Percentiles rank a stretch among this genome's conserved stretches.
Evolutionary conservation across 768 basidiomycete species (phyloP).

Genomic region (Pleurotus tuber-regium): DNA sequence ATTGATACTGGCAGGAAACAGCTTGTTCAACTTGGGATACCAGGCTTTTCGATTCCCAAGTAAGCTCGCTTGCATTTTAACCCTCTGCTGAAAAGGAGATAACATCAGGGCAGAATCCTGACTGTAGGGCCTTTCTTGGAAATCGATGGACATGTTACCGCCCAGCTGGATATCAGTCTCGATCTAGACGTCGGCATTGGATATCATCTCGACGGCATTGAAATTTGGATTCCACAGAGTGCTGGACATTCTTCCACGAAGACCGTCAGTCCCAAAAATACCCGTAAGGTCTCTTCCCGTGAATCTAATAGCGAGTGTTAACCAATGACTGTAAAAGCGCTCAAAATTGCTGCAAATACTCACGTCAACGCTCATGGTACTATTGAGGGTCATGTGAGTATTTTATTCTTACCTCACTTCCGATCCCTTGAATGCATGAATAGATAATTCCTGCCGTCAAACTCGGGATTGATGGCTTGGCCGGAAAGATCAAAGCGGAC

Average conservation of each 20-base stretch:
- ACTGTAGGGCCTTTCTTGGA: background rate
- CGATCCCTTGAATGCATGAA: no score
- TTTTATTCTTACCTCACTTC: background rate
- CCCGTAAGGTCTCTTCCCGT: background rate
- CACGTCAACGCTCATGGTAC: background rate
- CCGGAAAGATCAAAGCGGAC: background rate
- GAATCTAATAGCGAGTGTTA: background rate
- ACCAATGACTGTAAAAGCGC: background rate
- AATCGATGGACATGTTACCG: background rate
- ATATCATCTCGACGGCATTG: background rate
- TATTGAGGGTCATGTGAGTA: background rate
- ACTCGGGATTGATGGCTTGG: background rate
- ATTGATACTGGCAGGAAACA: constrained; percentile 3
- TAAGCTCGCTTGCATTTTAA: background rate
- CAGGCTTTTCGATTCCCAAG: background rate
- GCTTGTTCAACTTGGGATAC: background rate
- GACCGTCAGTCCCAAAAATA: background rate
- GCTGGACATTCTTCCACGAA: background rate
- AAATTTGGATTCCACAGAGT: background rate
- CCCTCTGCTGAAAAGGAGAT: background rate
- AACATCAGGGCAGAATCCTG: background rate
- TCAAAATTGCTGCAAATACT: background rate
- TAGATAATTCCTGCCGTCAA: constrained; percentile 2
- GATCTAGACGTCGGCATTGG: background rate
- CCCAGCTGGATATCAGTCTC: constrained; percentile 4